phyloP scores from a whole-genome alignment of 1,284 basidiomycete genomes.

The Ustilago sp. region DNA sequence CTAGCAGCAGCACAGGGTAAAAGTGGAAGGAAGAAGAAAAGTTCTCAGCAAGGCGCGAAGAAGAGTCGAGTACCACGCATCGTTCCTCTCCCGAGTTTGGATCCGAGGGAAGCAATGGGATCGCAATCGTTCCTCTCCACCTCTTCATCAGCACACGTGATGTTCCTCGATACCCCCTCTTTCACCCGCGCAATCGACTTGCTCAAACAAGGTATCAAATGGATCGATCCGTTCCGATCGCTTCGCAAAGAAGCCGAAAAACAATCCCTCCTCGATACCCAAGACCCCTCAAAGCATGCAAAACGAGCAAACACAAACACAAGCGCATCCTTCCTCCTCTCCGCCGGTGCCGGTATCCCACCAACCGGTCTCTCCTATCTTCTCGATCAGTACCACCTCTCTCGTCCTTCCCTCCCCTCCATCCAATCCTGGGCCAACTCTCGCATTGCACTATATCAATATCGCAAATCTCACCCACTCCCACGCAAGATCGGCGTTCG shows the following conservation, averaged over 20 bases:
- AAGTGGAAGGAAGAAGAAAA: conserved; percentile 18
- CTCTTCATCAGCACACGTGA: conserved; percentile 55
- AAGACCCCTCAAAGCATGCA: not conserved
- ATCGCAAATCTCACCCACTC: conserved; percentile 57
- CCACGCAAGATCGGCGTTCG: conserved; percentile 57
- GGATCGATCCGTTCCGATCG: conserved; percentile 29
- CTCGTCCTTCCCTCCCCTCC: conserved; percentile 43
- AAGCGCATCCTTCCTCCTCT: conserved; percentile 23
- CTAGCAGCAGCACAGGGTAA: not conserved
- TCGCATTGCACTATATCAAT: conserved; percentile 53
- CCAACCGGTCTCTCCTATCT: conserved; percentile 53
- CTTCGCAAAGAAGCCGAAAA: conserved; percentile 16
- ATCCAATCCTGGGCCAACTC: conserved; percentile 57
- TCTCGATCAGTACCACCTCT: conserved; percentile 37
- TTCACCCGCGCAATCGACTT: conserved; percentile 49
- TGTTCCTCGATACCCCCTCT: conserved; percentile 60
- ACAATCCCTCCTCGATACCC: conserved; percentile 9
- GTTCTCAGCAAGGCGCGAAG: not conserved
- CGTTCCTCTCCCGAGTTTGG: conserved; percentile 40
- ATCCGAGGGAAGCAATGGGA: conserved; percentile 29
- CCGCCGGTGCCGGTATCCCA: conserved; percentile 25
- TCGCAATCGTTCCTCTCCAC: conserved; percentile 45
- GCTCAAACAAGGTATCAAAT: conserved; percentile 16
- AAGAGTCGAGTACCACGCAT: conserved; percentile 38
- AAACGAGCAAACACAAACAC: conserved; percentile 6